Percentiles rank a stretch among this genome's conserved stretches.
These are phyloP conservation scores for Lepidium aucheri DNA, from an alignment of 345 rosid genomes.

Conservation along the genomic window DNA sequence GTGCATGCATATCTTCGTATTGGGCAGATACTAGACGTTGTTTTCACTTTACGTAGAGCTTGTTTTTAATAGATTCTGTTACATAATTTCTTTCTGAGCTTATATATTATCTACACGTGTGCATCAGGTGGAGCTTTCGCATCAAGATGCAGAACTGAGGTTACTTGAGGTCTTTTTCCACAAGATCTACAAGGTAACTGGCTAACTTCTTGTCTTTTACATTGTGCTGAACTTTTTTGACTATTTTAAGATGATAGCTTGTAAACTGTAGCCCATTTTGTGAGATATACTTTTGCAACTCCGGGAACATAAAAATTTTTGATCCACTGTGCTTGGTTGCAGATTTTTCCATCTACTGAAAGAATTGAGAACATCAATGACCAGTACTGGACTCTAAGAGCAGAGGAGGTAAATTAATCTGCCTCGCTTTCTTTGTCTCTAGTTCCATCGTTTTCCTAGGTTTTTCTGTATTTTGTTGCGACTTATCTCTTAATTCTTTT, in stretches of 20 bases:
- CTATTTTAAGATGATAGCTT: background rate
- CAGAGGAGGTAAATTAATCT: constrained; percentile 69
- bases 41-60: background rate
- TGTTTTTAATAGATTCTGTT: background rate
- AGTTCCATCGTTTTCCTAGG: background rate
- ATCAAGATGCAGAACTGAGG: constrained; percentile 84
- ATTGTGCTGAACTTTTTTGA: background rate
- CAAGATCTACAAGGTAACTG: constrained; percentile 87
- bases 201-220: constrained; percentile 4
- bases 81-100: background rate
- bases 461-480: background rate
- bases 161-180: constrained; percentile 91
- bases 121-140: constrained; percentile 87
- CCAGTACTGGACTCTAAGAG: constrained; percentile 95
- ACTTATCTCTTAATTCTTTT: background rate
- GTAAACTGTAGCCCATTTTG: background rate
- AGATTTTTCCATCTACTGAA: constrained; percentile 80
- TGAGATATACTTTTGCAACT: background rate
- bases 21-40: background rate
- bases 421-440: constrained; percentile 8
- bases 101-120: constrained; percentile 6
- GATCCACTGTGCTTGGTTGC: constrained; percentile 22
- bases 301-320: background rate
- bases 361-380: constrained; percentile 96
- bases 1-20: background rate